phyloP scores from a whole-genome alignment of 768 basidiomycete species.

The Suillus subaureus region DNA sequence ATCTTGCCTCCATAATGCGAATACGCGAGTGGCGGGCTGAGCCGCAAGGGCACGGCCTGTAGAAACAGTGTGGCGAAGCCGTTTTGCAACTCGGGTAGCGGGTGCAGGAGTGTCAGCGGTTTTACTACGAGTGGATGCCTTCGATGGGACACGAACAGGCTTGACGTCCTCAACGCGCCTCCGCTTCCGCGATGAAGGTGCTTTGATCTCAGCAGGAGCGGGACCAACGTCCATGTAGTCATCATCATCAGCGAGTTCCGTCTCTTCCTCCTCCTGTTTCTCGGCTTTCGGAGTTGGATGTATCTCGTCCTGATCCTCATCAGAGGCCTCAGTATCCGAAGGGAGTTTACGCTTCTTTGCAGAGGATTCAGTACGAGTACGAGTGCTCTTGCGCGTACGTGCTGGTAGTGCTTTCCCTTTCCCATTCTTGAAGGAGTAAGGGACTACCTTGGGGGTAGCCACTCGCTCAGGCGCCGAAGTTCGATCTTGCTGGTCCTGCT shows the following conservation, averaged over 20 bases:
- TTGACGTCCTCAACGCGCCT: constrained; percentile 39
- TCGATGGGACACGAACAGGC: constrained; percentile 24
- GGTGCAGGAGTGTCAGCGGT: constrained; percentile 29
- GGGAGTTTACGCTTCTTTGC: constrained; percentile 23
- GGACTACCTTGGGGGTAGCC: constrained; percentile 10
- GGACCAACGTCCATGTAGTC: constrained; percentile 38
- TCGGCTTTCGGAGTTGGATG: constrained; percentile 18
- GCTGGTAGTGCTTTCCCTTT: constrained; percentile 8
- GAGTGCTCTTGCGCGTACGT: constrained; percentile 11
- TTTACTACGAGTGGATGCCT: constrained; percentile 31
- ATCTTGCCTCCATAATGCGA: constrained; percentile 66
- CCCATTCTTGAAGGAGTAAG: constrained; percentile 10
- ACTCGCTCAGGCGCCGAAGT: constrained; percentile 12
- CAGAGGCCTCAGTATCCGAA: constrained; percentile 30
- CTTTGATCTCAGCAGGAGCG: constrained; percentile 28
- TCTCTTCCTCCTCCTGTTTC: constrained; percentile 41
- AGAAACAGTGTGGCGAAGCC: constrained; percentile 40
- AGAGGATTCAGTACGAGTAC: constrained; percentile 13
- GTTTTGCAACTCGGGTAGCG: constrained; percentile 38
- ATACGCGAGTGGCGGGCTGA: constrained; percentile 56
- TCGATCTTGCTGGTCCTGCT: constrained; percentile 44
- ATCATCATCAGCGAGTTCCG: constrained; percentile 47
- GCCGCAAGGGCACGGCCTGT: constrained; percentile 19
- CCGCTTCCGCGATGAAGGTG: constrained; percentile 40
- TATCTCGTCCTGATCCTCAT: constrained; percentile 4